These are phyloP conservation scores for Hypoxylon perforatum DNA, from an alignment of 495 filamentous ascomycete species.

Conservation along the genomic window DNA sequence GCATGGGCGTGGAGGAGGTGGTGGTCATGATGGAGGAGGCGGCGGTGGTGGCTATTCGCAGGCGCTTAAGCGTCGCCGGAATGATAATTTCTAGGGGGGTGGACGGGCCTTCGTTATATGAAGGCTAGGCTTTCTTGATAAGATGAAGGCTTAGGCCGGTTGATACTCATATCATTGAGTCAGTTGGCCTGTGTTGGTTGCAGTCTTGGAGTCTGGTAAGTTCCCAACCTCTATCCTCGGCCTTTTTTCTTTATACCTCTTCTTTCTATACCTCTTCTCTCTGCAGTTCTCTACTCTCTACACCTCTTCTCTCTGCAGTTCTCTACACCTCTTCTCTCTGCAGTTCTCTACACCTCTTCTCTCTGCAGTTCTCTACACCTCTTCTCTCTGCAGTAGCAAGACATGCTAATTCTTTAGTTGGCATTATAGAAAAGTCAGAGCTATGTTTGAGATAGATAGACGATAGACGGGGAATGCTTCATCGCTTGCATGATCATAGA, in stretches of 20 bases:
- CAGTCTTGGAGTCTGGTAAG: background rate
- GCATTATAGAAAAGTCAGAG: too few species aligned
- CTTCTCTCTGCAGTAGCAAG: too few species aligned
- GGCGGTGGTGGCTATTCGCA: background rate
- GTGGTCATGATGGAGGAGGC: too few species aligned
- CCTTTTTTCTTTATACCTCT: too few species aligned
- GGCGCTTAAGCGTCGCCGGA: background rate
- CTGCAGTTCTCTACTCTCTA: background rate
- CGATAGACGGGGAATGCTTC: too few species aligned
- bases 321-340: background rate
- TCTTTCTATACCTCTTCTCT: background rate
- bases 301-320: background rate
- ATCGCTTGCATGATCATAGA: too few species aligned
- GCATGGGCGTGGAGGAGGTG: conserved; percentile 3
- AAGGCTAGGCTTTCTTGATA: background rate
- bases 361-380: too few species aligned
- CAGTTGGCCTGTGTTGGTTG: background rate
- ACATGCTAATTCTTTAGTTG: too few species aligned
- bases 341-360: background rate
- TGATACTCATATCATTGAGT: background rate
- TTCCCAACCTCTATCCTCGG: background rate
- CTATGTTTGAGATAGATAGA: too few species aligned
- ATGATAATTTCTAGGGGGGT: background rate
- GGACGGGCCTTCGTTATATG: background rate
- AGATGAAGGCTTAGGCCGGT: background rate